phyloP scores from a whole-genome alignment of 345 rosid species.

The rapeseed (Brassica napus) region DNA sequence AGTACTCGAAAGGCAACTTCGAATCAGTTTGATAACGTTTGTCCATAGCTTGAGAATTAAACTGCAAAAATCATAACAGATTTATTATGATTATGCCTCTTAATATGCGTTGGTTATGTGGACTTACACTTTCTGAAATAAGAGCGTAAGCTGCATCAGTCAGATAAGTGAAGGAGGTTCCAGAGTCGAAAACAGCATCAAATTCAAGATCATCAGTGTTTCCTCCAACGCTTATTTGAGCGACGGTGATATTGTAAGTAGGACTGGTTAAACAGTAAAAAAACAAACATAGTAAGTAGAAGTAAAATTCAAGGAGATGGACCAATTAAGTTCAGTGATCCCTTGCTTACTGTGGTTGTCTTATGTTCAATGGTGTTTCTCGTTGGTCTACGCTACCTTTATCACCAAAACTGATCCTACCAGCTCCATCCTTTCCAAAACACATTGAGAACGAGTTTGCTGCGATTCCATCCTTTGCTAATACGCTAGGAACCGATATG shows the following conservation, averaged over 20 bases:
- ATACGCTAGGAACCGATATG: conserved; percentile 82
- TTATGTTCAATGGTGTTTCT: conserved; percentile 73
- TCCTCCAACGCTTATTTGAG: conserved; percentile 62
- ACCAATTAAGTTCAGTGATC: background rate
- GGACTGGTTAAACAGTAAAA: conserved; percentile 54
- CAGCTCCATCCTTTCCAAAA: conserved; percentile 65
- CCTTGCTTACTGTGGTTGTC: conserved; percentile 60
- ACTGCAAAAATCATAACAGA: conserved; percentile 51
- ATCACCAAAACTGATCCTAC: conserved; percentile 95
- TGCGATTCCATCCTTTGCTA: conserved; percentile 64
- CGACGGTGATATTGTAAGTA: conserved; percentile 75
- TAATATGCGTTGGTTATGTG: too few species aligned
- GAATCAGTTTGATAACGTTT: conserved; percentile 46
- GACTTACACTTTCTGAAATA: conserved; percentile 64
- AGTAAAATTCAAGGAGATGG: background rate
- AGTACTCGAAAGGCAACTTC: conserved; percentile 73
- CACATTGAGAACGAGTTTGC: conserved; percentile 97
- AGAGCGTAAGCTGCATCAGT: conserved; percentile 71
- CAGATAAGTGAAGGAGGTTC: conserved; percentile 91
- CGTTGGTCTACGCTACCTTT: conserved; percentile 76
- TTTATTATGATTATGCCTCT: background rate
- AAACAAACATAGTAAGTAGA: background rate
- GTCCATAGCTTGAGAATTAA: conserved; percentile 55
- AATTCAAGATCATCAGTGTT: conserved; percentile 54
- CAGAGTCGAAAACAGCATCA: conserved; percentile 83